A percentile compares a stretch with the other conserved stretches of the same genome.
phyloP scores from a whole-genome alignment of 768 basidiomycete genomes.

The Tulasnella sp. region DNA sequence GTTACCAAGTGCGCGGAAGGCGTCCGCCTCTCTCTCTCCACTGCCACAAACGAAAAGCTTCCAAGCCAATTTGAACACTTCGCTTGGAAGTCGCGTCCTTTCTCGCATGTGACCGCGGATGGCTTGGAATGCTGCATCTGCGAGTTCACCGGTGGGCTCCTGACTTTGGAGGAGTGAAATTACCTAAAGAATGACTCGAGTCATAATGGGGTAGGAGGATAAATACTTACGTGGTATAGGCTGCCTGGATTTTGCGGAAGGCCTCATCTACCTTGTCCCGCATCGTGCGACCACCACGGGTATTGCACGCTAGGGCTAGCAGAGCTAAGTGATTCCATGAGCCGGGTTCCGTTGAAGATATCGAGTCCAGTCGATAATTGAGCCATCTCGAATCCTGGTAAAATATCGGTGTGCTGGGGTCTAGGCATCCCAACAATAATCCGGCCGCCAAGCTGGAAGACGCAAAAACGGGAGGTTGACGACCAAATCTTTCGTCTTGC shows the following conservation, averaged over 20 bases:
- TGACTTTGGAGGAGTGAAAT: not conserved
- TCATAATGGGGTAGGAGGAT: too few relatives aligned
- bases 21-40: not conserved
- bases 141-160: not conserved
- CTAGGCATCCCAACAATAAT: not conserved
- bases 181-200: not conserved
- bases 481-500: not conserved
- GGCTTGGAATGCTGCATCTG: not conserved
- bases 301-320: not conserved
- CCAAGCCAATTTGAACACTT: not conserved
- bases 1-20: not conserved
- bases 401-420: not conserved
- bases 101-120: not conserved
- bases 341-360: not conserved
- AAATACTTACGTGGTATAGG: not conserved
- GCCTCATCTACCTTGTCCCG: not conserved
- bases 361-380: not conserved
- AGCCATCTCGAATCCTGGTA: not conserved
- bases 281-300: not conserved
- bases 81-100: not conserved
- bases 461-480: not conserved
- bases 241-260: not conserved
- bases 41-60: not conserved
- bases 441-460: not conserved
- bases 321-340: not conserved